A percentile compares a stretch with the other conserved stretches of the same genome.
phyloP scores from a whole-genome alignment of 176 grass and related monocot genomes.

The Poa annua region DNA sequence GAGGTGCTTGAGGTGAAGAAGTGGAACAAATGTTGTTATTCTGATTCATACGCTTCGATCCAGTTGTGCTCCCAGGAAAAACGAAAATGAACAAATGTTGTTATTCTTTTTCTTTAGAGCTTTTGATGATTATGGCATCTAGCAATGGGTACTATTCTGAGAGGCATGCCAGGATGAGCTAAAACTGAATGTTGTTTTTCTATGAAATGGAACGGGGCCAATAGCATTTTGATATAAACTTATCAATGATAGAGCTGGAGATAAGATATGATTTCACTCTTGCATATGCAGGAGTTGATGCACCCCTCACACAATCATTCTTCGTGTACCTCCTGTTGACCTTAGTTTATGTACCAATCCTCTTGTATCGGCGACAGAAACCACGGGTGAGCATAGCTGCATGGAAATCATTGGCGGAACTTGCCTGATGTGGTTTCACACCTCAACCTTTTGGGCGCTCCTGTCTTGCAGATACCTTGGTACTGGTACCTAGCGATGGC shows the following conservation, averaged over 20 bases:
- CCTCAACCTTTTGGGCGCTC: background rate
- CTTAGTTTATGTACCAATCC: slow-evolving; percentile 63
- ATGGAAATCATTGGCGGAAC: background rate
- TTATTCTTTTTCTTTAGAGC: no score
- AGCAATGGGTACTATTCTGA: no score
- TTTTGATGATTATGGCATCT: no score
- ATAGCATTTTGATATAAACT: no score
- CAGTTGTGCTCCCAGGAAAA: no score
- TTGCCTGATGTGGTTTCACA: slow-evolving; percentile 37
- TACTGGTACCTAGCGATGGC: slow-evolving; percentile 81
- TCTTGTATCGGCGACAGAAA: slow-evolving; percentile 56
- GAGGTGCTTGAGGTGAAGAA: no score
- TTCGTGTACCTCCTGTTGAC: slow-evolving; percentile 68
- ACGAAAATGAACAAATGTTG: no score
- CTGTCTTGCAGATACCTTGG: slow-evolving; percentile 79
- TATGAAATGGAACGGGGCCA: no score
- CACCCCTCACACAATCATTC: slow-evolving; percentile 81
- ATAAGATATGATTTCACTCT: background rate
- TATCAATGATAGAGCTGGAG: background rate
- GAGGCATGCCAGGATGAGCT: no score
- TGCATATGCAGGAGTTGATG: slow-evolving; percentile 55
- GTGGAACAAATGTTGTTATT: no score
- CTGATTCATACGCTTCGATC: no score
- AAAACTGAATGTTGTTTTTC: no score
- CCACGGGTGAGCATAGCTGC: slow-evolving; percentile 37